These are phyloP conservation scores for Phytophthora agathidicida DNA, from an alignment of 352 stramenopile species.

Conservation along the genomic window DNA sequence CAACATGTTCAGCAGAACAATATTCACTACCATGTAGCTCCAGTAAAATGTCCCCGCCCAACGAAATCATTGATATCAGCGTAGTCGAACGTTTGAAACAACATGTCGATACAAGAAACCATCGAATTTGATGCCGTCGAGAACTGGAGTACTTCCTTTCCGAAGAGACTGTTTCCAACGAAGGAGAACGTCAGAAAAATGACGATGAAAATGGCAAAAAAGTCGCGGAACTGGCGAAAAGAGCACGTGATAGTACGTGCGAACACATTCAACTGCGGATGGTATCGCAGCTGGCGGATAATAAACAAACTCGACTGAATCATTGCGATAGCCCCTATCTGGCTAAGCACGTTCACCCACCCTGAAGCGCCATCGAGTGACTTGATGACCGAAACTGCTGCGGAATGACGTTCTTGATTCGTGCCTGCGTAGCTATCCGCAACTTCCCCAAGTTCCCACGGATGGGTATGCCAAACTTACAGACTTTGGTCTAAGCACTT, in stretches of 20 bases:
- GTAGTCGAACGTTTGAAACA: conserved; percentile 64
- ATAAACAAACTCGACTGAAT: neutral
- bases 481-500: conserved; percentile 17
- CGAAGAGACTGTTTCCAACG: conserved; percentile 52
- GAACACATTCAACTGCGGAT: conserved; percentile 51
- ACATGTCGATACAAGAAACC: conserved; percentile 61
- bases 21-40: conserved; percentile 62
- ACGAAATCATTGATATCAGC: conserved; percentile 30
- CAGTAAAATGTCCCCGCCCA: conserved; percentile 59
- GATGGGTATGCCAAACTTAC: conserved; percentile 15
- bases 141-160: conserved; percentile 47
- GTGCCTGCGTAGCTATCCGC: too few relatives aligned
- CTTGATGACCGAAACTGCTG: too few relatives aligned
- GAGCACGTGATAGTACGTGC: conserved; percentile 47
- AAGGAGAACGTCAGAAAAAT: conserved; percentile 52
- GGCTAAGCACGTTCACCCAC: conserved; percentile 2
- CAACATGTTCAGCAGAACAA: conserved; percentile 75
- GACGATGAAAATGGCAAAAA: conserved; percentile 59
- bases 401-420: too few relatives aligned
- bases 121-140: conserved; percentile 36
- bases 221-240: conserved; percentile 49
- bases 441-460: too few relatives aligned
- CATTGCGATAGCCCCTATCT: neutral
- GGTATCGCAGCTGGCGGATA: conserved; percentile 18
- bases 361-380: too few relatives aligned